Base-by-base conservation (phyloP, 805 yeast species). In the Pichia exigua region DNA sequence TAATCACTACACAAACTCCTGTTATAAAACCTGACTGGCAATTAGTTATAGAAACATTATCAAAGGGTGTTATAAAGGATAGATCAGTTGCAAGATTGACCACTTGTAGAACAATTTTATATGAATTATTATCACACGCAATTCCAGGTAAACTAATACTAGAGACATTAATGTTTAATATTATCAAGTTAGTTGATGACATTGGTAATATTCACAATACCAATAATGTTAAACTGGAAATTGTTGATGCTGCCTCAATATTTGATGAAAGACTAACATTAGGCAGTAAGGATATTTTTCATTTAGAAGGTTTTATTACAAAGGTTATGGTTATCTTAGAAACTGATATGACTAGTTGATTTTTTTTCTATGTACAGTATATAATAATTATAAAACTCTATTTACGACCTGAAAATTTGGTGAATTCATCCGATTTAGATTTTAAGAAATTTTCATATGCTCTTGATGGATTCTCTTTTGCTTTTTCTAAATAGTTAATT, bases 251-350 rank as follows among this genome's bases (percentile, higher is more conserved):
- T 6, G 84, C 85, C 2, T 78, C 95, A 2, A 62, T 74, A 1
- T 84, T 80, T 60, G 99, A 94, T 63, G 97, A 94, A 61, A 77
- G 99, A 52, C 73, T 94, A 54, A 80, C 90, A 52, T 70, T 86
- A 53, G 99, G 98, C 2, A 78, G 79, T 53, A 94, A 94, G 67
- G 87, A 90, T 40, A 92, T 94, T 13, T 94, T 88, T 68, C 99
- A 94, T 69, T 70, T 94, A 50, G 99, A 94, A 71, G 99, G 98
- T 1, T 94, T 89, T 64, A 78, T 87, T 20, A 97, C 97, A 0
- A 84, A 79, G 63, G 80, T 82, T 2, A 92, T 94, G 97, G 86
- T 88, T 42, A 76, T 76, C 10, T 65, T 86, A 47, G 94, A 85
- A 59, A 69, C 59, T 26, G 63, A 63, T 45, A 28, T 42, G n/a